Percentiles rank a stretch among this genome's conserved stretches.
phyloP scores from a whole-genome alignment of 148 eudicot species.

The Vaccinium macrocarpon region DNA sequence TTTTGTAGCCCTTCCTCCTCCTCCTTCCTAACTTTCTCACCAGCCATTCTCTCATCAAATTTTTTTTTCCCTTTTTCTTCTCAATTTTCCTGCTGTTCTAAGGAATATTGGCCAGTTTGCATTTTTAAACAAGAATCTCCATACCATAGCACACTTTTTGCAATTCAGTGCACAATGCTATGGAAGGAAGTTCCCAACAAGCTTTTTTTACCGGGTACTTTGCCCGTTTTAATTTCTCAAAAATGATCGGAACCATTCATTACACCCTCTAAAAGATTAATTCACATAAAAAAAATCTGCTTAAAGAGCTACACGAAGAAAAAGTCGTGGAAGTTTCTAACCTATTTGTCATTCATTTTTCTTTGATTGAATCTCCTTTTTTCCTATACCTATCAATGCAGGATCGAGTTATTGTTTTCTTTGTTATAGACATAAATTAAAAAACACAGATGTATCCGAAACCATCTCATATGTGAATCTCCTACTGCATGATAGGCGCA shows the following conservation, averaged over 20 bases:
- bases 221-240: neutral
- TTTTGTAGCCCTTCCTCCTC: neutral
- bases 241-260: neutral
- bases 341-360: neutral
- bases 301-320: neutral
- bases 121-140: neutral
- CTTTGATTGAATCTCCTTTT: neutral
- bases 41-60: neutral
- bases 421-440: neutral
- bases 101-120: neutral
- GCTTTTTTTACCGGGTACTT: too few relatives aligned
- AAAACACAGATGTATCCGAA: neutral
- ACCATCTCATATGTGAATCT: neutral
- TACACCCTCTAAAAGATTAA: neutral
- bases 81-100: neutral
- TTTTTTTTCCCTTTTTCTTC: neutral
- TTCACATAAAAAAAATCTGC: neutral
- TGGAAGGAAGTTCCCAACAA: neutral
- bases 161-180: neutral
- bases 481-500: neutral
- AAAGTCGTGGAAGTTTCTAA: neutral
- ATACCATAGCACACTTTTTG: neutral
- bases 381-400: neutral
- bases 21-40: slow-evolving; percentile 5
- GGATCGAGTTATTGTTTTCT: neutral